phyloP scores from a whole-genome alignment of 2,329 filamentous ascomycete genomes.

The Metarhizium brunneum region DNA sequence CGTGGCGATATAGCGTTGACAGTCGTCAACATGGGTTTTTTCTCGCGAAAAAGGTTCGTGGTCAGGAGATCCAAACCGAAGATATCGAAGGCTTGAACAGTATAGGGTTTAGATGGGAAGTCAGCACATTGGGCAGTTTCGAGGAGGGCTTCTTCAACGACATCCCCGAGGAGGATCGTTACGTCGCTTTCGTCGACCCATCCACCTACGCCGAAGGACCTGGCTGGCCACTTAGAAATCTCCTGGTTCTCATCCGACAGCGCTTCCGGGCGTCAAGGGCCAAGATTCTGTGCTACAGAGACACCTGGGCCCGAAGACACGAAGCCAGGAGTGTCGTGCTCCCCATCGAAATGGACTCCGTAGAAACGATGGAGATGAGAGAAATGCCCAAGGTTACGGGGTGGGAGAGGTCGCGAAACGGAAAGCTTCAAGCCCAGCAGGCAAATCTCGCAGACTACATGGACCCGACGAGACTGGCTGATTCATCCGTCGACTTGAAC shows the following conservation, averaged over 20 bases:
- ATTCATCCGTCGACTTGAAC: slow-evolving; percentile 92
- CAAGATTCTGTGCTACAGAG: slow-evolving; percentile 84
- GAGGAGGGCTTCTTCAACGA: slow-evolving; percentile 82
- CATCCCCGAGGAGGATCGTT: slow-evolving; percentile 63
- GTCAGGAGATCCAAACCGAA: slow-evolving; percentile 33
- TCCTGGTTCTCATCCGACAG: slow-evolving; percentile 75
- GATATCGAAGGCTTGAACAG: slow-evolving; percentile 35
- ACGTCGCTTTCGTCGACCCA: slow-evolving; percentile 81
- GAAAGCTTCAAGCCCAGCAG: slow-evolving; percentile 68
- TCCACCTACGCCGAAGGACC: slow-evolving; percentile 84
- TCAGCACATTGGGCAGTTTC: slow-evolving; percentile 67
- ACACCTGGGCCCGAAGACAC: slow-evolving; percentile 67
- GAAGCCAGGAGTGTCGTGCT: slow-evolving; percentile 76
- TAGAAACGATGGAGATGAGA: slow-evolving; percentile 31
- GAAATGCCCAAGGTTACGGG: slow-evolving; percentile 84
- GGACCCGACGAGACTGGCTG: slow-evolving; percentile 78
- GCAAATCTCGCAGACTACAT: slow-evolving; percentile 87
- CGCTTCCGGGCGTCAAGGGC: slow-evolving; percentile 68
- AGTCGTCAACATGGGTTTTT: slow-evolving; percentile 89
- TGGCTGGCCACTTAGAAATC: slow-evolving; percentile 86
- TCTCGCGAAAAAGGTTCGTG: slow-evolving; percentile 67
- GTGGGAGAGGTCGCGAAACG: slow-evolving; percentile 78
- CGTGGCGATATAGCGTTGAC: slow-evolving; percentile 79
- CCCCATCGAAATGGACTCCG: slow-evolving; percentile 46
- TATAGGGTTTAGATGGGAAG: slow-evolving; percentile 64